Evolutionary conservation across 2,329 filamentous ascomycete genomes (phyloP).

Genomic region (Aspergillus sp.): DNA sequence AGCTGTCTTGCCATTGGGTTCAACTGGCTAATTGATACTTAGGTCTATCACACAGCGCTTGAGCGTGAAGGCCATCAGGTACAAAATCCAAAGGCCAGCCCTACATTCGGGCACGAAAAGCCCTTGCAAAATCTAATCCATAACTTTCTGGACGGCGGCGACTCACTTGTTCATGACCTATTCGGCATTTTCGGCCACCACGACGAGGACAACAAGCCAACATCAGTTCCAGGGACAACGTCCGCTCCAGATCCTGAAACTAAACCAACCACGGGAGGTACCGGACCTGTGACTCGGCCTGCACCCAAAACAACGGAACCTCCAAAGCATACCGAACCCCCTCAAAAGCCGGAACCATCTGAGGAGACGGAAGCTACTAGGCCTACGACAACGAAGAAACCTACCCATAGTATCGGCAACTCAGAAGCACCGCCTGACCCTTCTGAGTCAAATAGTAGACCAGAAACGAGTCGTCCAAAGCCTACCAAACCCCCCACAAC

Average conservation of each 20-base stretch:
- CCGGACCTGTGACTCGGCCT: neutral
- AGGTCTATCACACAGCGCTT: conserved; percentile 32
- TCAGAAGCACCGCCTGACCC: too few species aligned
- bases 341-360: neutral
- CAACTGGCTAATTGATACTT: neutral
- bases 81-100: conserved; percentile 27
- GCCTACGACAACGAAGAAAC: too few species aligned
- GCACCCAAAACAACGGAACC: neutral
- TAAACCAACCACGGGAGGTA: too few species aligned
- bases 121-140: conserved; percentile 17
- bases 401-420: too few species aligned
- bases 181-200: neutral
- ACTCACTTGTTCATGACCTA: neutral
- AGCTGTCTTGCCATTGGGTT: neutral
- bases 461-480: neutral
- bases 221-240: neutral
- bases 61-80: conserved; percentile 31
- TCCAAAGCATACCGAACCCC: neutral
- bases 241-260: neutral
- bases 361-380: neutral
- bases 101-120: conserved; percentile 2
- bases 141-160: conserved; percentile 10
- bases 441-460: too few species aligned
- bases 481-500: neutral
- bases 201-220: neutral